Evolutionary conservation across 2,329 filamentous ascomycete genomes (phyloP).

Genomic region (Arthroderma uncinatum): DNA sequence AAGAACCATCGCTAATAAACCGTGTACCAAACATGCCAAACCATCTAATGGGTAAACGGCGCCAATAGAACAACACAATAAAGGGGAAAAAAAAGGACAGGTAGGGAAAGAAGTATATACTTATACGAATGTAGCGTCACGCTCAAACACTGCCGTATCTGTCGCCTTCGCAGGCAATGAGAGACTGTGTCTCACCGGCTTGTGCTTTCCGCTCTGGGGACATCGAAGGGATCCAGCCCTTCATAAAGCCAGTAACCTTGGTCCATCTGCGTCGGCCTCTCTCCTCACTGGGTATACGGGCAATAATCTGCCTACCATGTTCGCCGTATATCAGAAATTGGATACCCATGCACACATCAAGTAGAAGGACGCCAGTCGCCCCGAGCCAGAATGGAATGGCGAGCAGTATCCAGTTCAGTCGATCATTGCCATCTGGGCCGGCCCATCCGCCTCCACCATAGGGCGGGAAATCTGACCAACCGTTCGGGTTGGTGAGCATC

Average conservation of each 20-base stretch:
- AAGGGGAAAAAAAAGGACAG: too few relatives aligned
- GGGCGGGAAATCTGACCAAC: slow-evolving; percentile 47
- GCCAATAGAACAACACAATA: not conserved
- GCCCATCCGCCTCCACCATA: slow-evolving; percentile 52
- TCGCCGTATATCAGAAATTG: slow-evolving; percentile 53
- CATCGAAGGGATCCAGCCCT: slow-evolving; percentile 51
- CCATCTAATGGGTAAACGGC: slow-evolving; percentile 49
- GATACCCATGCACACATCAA: slow-evolving; percentile 52
- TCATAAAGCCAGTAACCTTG: slow-evolving; percentile 53
- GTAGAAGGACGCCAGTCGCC: slow-evolving; percentile 50
- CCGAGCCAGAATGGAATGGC: slow-evolving; percentile 55
- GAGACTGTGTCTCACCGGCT: slow-evolving; percentile 22
- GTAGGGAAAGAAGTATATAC: not conserved
- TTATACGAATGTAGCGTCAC: not conserved
- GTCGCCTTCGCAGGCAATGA: slow-evolving; percentile 21
- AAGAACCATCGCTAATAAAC: not conserved
- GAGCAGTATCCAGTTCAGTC: slow-evolving; percentile 46
- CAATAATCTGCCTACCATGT: slow-evolving; percentile 32
- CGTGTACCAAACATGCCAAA: slow-evolving; percentile 51
- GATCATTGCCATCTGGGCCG: slow-evolving; percentile 43
- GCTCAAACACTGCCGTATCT: slow-evolving; percentile 28
- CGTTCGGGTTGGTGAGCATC: slow-evolving; percentile 52
- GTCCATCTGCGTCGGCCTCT: slow-evolving; percentile 41
- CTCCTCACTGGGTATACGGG: slow-evolving; percentile 35
- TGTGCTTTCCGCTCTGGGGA: slow-evolving; percentile 24